Base-by-base conservation (phyloP, 345 rosid genomes). In the Odontarrhena argentea region DNA sequence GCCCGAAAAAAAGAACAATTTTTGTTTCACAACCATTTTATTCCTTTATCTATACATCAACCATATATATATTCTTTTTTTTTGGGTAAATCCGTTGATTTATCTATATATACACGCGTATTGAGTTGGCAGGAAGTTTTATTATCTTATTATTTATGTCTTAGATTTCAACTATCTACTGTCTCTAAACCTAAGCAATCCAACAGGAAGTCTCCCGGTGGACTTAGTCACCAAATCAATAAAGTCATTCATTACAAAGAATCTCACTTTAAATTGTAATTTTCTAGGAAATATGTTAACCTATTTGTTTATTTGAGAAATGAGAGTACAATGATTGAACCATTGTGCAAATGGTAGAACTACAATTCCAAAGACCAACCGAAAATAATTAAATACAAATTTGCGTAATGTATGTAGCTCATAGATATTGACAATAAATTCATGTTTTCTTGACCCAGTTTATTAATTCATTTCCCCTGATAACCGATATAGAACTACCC, bases 151-250 rank as follows among this genome's bases (percentile, higher is more conserved):
- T 1, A 5, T 52, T 32, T 55, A n/a, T 35, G 53, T 10, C 41
- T 48, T 54, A 34, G 24, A 0, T 43, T 54, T 30, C 22, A 38
- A 7, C 25, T 24, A 6, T 56, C 2, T 46, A 37, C 45, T 10
- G 57, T 26, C 38, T 26, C 38, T 45, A 15, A 42, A 42, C 45
- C 63, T 13, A 36, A 45, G 26, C 40, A 64, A 50, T 42, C 65
- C 14, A 60, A 41, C 52, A 8, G 9, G 43, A 61, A 34, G 62
- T 70, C 68, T 44, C 53, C 49, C 41, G 34, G 32, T 61, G 61
- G 62, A 60, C 54, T 69, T 42, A 2, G 48, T 52, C 74, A 36
- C 47, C 53, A 52, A 36, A 44, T 44, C 54, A 60, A 34, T 44
- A 60, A 43, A 42, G 34, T 34, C 45, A 42, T 42, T 60, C 22